Percentiles rank a stretch among this genome's conserved stretches.
Conservation (phyloP, 371 early-diverging fungal genomes). For the Apophysomyces elegans region DNA sequence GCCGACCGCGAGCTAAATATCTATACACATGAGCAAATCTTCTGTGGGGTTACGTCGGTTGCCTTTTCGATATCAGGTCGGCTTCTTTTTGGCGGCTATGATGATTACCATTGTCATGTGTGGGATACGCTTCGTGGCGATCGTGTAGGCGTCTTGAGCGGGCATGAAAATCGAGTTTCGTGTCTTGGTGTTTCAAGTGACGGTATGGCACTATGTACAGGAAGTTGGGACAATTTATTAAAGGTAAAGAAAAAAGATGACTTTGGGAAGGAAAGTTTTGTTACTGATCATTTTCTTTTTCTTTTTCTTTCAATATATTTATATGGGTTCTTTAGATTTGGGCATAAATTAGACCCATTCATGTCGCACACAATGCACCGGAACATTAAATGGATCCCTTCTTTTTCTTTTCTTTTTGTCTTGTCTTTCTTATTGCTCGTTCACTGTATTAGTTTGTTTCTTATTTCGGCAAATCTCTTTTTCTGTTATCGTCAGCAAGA, state of each 20-base stretch:
- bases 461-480: not conserved
- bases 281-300: too few species aligned
- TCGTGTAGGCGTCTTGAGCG: constrained; percentile 88
- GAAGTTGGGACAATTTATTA: constrained; percentile 93
- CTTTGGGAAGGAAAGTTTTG: too few species aligned
- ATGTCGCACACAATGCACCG: constrained; percentile 1
- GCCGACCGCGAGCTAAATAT: constrained; percentile 95
- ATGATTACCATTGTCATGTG: constrained; percentile 92
- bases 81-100: constrained; percentile 95
- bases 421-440: too few species aligned
- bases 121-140: constrained; percentile 97
- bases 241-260: constrained; percentile 40
- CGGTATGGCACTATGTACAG: constrained; percentile 96
- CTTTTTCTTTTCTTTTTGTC: not conserved
- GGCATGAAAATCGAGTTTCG: constrained; percentile 95
- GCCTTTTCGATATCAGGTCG: constrained; percentile 78
- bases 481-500: too few species aligned
- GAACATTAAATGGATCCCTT: not conserved
- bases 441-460: too few species aligned
- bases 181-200: constrained; percentile 93
- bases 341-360: not conserved
- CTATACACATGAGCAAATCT: constrained; percentile 93
- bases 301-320: too few species aligned
- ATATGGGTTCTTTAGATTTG: not conserved
- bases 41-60: constrained; percentile 95